Evolutionary conservation across 192 early-diverging fungal species (phyloP), one percentile per base, ranked within the genome.

Genomic region (Rhizophagus sp.): DNA sequence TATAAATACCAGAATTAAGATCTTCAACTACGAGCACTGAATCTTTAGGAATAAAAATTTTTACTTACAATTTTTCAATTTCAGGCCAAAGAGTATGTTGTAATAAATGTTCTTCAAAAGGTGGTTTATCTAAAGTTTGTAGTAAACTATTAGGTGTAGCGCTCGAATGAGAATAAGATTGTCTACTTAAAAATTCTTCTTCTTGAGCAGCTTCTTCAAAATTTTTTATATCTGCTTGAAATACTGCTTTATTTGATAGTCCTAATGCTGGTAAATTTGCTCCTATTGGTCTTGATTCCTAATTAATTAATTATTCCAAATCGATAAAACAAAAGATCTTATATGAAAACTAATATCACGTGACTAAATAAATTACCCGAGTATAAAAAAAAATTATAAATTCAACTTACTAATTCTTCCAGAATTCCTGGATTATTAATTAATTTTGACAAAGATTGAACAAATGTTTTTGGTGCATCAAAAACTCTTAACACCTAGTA

Each of bases 41-140:
- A 44, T 70, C 50, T 6, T 19, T 3, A 5, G 4, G 0, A 44
- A 44, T 39, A 70, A 41, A 70, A 44, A 44, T 78, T 85, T 52
- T 79, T 2, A 80, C 79, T 86, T 74, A 98, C 80, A 98, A 88
- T 84, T 99, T 98, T 79, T 97, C 93, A 10, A 92, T 86, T 87
- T 99, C 98, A 2, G 98, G 97, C 98, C 98, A 99, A 24, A 99
- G 86, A 36, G 96, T 96, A 82, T 94, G 89, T 76, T 95, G 94
- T 79, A 94, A 78, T 44, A 98, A 87, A 74, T 95, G 92, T 79
- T 97, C 95, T 83, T 99, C 98, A 79, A 95, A 89, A 10, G 96
- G 98, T 68, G 94, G 96, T 44, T 87, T 83, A 2, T 66, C 79
- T 84, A 91, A 81, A 39, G 79, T 85, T 22, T 88, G 81, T 33